phyloP scores from a whole-genome alignment of 2,329 filamentous ascomycete genomes.

The Microdochium paspali region DNA sequence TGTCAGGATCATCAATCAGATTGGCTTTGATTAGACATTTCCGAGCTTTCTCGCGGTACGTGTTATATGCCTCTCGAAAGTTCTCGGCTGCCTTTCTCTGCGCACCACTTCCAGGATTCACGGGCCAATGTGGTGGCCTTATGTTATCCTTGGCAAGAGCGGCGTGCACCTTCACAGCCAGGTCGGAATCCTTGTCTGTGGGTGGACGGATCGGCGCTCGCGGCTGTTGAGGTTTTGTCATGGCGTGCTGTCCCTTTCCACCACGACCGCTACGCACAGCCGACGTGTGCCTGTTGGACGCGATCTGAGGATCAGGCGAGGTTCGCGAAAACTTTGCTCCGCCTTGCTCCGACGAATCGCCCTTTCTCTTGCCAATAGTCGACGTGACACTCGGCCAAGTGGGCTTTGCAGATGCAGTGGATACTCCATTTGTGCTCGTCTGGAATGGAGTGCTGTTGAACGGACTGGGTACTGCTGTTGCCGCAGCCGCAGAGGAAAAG shows the following conservation, averaged over 20 bases:
- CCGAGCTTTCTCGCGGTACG: conserved; percentile 47
- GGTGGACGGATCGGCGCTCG: conserved; percentile 8
- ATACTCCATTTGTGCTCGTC: not conserved
- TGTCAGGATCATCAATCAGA: conserved; percentile 56
- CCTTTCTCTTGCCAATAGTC: conserved; percentile 10
- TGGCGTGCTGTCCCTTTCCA: not conserved
- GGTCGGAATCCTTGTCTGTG: conserved; percentile 4
- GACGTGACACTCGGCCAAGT: not conserved
- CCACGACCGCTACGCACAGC: conserved; percentile 1
- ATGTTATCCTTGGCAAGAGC: conserved; percentile 47
- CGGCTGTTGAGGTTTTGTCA: not conserved
- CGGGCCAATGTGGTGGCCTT: conserved; percentile 43
- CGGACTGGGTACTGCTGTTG: not conserved
- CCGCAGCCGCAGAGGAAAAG: conserved; percentile 1
- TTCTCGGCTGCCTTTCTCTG: conserved; percentile 42
- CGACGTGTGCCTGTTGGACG: conserved; percentile 5
- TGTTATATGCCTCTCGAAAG: conserved; percentile 46
- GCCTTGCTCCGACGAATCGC: conserved; percentile 4
- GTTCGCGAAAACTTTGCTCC: conserved; percentile 9
- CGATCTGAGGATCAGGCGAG: conserved; percentile 3
- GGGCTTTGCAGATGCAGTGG: not conserved
- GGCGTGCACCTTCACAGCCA: conserved; percentile 39
- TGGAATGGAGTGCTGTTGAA: not conserved
- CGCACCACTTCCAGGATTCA: conserved; percentile 40
- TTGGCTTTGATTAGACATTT: conserved; percentile 47